Evolutionary conservation across 768 basidiomycete species (phyloP), one percentile per base, ranked within the genome.

Genomic region (Fibroporia radiculosa): DNA sequence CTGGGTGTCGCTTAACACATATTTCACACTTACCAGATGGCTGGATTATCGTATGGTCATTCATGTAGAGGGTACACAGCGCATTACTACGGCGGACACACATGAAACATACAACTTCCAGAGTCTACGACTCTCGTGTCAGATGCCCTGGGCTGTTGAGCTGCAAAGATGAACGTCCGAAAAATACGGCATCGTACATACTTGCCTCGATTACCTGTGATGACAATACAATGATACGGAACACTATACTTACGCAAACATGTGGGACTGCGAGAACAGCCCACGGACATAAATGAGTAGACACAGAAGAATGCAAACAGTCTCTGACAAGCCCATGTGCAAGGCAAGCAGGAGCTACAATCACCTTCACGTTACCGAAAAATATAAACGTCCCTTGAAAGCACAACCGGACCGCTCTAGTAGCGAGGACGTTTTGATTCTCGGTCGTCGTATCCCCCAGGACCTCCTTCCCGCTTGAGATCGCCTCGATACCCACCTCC

Each of bases 371-470:
- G 14, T 33, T 26, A 25, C 11, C 18, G 34, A 18, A 27, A 32
- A 20, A 23, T 26, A 28, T 42, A 33, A 27, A 22, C 47, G 24
- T 42, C 16, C 8, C 22, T 6, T 11, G n/a, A 14, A 35, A 7
- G 16, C 26, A 13, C 34, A 23, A 27, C 13, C 36, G 44, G 24
- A 42, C 28, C 43, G 33, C 23, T 28, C 58, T 59, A 90, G 66
- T 85, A 88, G 59, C 88, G 77, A 57, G 83, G 80, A 59, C 88
- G 82, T 66, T 91, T 91, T 26, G 72, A 56, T 53, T 89, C 87
- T 53, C 87, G 77, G 63, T 90, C 87, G 59, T 90, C 87, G 64
- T 74, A 85, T 64, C 82, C 82, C 68, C 82, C 80, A 42, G 82
- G 74, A 54, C 75, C 78, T 59, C 82, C 81, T 59, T 74, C 74